Conservation (phyloP, 2,329 filamentous ascomycete genomes). For the Hypoxylon sp. region DNA sequence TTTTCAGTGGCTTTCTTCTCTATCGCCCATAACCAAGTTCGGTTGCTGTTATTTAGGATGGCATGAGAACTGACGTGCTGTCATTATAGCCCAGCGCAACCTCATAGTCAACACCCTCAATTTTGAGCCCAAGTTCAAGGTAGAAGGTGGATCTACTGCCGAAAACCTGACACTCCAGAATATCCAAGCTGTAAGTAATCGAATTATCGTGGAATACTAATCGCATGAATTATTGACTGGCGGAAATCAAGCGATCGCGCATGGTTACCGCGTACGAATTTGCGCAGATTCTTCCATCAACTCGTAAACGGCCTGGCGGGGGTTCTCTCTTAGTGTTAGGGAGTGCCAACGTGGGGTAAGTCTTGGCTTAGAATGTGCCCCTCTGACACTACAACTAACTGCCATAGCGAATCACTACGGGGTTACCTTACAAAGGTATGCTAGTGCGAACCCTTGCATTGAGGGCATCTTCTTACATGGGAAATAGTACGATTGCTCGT, state of each 20-base stretch:
- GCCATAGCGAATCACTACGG: slow-evolving; percentile 60
- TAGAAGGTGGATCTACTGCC: slow-evolving; percentile 72
- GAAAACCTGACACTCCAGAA: slow-evolving; percentile 79
- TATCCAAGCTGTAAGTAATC: slow-evolving; percentile 70
- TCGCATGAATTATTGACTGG: not conserved
- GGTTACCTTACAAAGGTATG: slow-evolving; percentile 56
- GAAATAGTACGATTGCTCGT: slow-evolving; percentile 37
- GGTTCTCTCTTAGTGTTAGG: slow-evolving; percentile 77
- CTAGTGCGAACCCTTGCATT: not conserved
- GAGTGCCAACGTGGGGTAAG: slow-evolving; percentile 56
- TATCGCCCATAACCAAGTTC: not conserved
- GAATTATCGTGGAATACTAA: too few species aligned
- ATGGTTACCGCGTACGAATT: slow-evolving; percentile 77
- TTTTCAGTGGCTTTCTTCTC: not conserved
- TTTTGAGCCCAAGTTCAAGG: slow-evolving; percentile 70
- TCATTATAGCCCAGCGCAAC: slow-evolving; percentile 64
- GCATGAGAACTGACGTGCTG: not conserved
- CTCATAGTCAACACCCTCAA: slow-evolving; percentile 71
- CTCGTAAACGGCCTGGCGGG: slow-evolving; percentile 68
- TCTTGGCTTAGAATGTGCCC: not conserved
- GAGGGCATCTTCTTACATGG: not conserved
- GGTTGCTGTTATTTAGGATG: not conserved
- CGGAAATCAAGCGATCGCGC: slow-evolving; percentile 50
- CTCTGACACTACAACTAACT: not conserved
- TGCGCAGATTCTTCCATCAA: slow-evolving; percentile 73